phyloP scores from a whole-genome alignment of 768 basidiomycete species.

The Tylopilus intermedius region DNA sequence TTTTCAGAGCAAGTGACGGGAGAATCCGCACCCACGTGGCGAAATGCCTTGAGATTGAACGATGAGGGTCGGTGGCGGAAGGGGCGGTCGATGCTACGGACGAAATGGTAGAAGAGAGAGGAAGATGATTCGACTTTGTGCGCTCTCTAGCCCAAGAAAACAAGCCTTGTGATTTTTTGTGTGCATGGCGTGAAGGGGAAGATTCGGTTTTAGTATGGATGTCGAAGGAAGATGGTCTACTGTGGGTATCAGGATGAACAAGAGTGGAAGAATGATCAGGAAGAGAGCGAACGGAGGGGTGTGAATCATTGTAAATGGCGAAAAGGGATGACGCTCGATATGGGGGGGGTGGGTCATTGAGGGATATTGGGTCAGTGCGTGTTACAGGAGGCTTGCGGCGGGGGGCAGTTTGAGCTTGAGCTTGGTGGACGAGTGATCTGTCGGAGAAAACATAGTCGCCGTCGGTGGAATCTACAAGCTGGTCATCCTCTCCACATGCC shows the following conservation, averaged over 20 bases:
- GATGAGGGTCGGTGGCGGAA: slow-evolving; percentile 33
- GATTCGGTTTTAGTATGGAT: slow-evolving; percentile 6
- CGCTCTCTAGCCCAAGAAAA: slow-evolving; percentile 34
- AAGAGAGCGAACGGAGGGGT: slow-evolving; percentile 58
- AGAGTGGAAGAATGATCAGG: slow-evolving; percentile 36
- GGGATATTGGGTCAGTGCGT: slow-evolving; percentile 12
- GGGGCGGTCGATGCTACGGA: slow-evolving; percentile 22
- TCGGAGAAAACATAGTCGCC: too few relatives aligned
- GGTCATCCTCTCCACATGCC: too few relatives aligned
- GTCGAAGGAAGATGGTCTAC: slow-evolving; percentile 14
- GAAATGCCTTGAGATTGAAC: slow-evolving; percentile 72
- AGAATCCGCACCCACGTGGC: slow-evolving; percentile 54
- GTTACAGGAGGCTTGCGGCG: slow-evolving; percentile 31
- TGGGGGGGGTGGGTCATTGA: slow-evolving; percentile 27
- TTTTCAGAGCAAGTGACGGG: slow-evolving; percentile 25
- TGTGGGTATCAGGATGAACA: slow-evolving; percentile 16
- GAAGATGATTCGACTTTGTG: slow-evolving; percentile 31
- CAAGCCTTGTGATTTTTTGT: slow-evolving; percentile 34
- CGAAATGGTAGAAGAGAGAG: slow-evolving; percentile 33
- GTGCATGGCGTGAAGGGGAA: slow-evolving; percentile 16
- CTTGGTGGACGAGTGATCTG: slow-evolving; percentile 35
- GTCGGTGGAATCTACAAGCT: too few relatives aligned
- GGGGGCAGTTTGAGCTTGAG: slow-evolving; percentile 38
- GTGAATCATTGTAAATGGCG: slow-evolving; percentile 46
- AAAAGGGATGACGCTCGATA: slow-evolving; percentile 49